These are phyloP conservation scores for Melaleuca quinquenervia DNA, from an alignment of 345 rosid genomes.

Conservation along the genomic window DNA sequence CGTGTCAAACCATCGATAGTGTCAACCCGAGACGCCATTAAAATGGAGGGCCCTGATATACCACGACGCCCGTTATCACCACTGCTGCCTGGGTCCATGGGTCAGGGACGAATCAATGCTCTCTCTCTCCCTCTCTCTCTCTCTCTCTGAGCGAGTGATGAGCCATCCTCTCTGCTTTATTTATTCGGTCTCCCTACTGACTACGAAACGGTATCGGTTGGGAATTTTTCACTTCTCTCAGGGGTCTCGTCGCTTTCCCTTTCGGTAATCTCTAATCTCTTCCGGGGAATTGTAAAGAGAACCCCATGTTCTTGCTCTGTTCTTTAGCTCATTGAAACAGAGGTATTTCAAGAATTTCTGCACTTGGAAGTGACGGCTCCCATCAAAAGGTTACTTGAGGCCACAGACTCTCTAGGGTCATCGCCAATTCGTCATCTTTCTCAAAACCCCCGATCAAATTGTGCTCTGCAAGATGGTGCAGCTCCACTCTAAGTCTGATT, in stretches of 20 bases:
- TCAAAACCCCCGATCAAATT: neutral
- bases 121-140: neutral
- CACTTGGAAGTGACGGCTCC: neutral
- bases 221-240: neutral
- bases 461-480: constrained; percentile 9
- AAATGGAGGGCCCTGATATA: neutral
- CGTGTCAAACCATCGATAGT: neutral
- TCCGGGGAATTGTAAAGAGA: neutral
- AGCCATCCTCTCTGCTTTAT: neutral
- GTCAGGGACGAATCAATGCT: neutral
- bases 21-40: neutral
- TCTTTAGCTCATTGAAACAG: neutral
- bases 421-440: neutral
- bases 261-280: neutral
- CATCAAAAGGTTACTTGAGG: neutral
- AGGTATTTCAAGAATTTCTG: neutral
- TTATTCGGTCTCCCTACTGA: neutral
- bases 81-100: neutral
- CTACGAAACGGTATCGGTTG: neutral
- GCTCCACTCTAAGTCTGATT: constrained; percentile 48
- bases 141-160: neutral
- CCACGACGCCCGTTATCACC: neutral
- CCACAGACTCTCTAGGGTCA: neutral
- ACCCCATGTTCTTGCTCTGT: neutral
- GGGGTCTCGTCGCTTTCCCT: neutral